These are phyloP conservation scores for Lepiota brunneoincarnata DNA, from an alignment of 768 basidiomycete genomes.

Conservation along the genomic window DNA sequence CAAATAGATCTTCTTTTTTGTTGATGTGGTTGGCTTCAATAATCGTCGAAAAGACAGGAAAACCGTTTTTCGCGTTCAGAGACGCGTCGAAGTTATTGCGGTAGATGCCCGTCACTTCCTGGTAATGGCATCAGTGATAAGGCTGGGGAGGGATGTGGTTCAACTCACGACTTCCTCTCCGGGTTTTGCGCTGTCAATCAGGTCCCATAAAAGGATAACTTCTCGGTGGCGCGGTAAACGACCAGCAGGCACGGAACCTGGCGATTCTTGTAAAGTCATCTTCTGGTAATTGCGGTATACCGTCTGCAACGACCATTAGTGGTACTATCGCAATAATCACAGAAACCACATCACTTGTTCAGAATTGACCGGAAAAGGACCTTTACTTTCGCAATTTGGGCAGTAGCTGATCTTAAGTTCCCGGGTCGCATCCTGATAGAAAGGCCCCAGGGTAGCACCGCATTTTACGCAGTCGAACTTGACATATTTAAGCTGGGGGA, in stretches of 20 bases:
- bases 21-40: constrained; percentile 98
- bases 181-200: constrained; percentile 97
- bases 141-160: background rate
- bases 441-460: constrained; percentile 90
- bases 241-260: constrained; percentile 96
- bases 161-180: constrained; percentile 91
- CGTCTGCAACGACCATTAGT: constrained; percentile 52
- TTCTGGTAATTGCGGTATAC: constrained; percentile 99
- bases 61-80: constrained; percentile 97
- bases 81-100: constrained; percentile 99
- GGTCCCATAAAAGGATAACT: constrained; percentile 94
- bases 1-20: constrained; percentile 98
- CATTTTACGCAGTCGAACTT: constrained; percentile 98
- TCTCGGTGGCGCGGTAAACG: constrained; percentile 96
- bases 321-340: background rate
- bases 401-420: constrained; percentile 96
- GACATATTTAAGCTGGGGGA: constrained; percentile 99
- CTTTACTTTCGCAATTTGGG: constrained; percentile 89
- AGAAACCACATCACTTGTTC: constrained; percentile 65
- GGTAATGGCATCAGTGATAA: constrained; percentile 15
- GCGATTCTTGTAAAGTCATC: constrained; percentile 97
- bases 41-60: constrained; percentile 98
- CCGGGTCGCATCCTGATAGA: constrained; percentile 94
- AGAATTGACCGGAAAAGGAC: constrained; percentile 95
- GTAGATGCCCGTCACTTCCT: constrained; percentile 98